Evolutionary conservation across 2,329 filamentous ascomycete species (phyloP).

Genomic region (Alternaria sp.): DNA sequence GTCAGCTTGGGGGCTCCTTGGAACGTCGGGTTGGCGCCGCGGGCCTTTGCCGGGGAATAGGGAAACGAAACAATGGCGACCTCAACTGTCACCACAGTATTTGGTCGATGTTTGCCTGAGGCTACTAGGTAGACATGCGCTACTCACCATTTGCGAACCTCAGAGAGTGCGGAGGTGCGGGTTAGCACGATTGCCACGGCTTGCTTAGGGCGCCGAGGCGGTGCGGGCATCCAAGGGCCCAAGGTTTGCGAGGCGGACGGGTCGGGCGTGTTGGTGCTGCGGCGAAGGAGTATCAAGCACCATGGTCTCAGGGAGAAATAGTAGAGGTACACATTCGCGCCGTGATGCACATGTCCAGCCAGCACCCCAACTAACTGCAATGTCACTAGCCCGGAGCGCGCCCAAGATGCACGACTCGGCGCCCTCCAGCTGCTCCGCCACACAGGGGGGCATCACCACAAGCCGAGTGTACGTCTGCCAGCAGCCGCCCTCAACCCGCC

Average conservation of each 20-base stretch:
- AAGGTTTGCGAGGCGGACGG: conserved; percentile 9
- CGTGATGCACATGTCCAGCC: neutral
- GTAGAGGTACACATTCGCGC: neutral
- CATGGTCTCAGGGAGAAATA: conserved; percentile 15
- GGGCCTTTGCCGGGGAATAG: conserved; percentile 11
- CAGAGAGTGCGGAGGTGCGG: conserved; percentile 22
- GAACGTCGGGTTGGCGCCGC: conserved; percentile 5
- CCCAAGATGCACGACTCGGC: conserved; percentile 7
- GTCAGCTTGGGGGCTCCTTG: conserved; percentile 34
- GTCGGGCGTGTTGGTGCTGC: conserved; percentile 5
- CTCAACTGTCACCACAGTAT: neutral
- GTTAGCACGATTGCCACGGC: conserved; percentile 25
- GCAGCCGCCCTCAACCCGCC: neutral
- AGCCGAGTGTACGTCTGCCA: neutral
- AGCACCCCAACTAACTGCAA: neutral
- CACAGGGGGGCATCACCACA: neutral
- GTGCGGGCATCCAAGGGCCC: conserved; percentile 17
- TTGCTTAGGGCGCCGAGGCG: conserved; percentile 16
- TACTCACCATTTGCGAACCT: conserved; percentile 32
- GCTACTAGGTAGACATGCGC: neutral
- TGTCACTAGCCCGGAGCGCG: conserved; percentile 1
- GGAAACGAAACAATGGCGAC: neutral
- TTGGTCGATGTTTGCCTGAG: neutral
- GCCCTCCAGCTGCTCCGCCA: neutral
- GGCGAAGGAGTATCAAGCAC: conserved; percentile 12